A percentile compares a stretch with the other conserved stretches of the same genome.
phyloP scores from a whole-genome alignment of 169 alveolate species.

The Sarcocystis neurona region DNA sequence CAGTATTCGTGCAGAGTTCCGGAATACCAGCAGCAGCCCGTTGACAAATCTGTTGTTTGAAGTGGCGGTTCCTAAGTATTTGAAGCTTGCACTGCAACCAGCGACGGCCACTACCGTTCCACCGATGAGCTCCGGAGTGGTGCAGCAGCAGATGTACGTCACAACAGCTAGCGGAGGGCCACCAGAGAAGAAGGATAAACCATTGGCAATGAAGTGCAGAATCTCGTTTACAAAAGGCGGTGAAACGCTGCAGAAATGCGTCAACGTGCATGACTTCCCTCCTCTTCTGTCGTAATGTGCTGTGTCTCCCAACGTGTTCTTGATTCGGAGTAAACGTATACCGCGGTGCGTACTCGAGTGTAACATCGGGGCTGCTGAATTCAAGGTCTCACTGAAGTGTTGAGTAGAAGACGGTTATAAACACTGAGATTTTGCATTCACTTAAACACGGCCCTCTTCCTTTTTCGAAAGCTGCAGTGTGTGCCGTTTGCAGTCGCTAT shows the following conservation, averaged over 20 bases:
- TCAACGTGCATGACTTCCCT: conserved; percentile 50
- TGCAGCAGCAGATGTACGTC: conserved; percentile 52
- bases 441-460: neutral
- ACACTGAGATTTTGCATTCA: neutral
- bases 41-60: conserved; percentile 32
- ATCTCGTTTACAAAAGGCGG: conserved; percentile 49
- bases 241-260: conserved; percentile 20
- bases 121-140: conserved; percentile 42
- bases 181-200: conserved; percentile 23
- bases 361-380: neutral
- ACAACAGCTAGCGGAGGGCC: conserved; percentile 25
- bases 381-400: neutral
- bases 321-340: neutral
- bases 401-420: neutral
- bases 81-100: conserved; percentile 38
- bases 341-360: no score
- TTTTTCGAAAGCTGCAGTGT: neutral
- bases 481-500: no score
- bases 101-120: conserved; percentile 46
- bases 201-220: conserved; percentile 56
- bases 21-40: conserved; percentile 7
- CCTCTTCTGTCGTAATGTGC: neutral
- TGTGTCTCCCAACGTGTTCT: neutral
- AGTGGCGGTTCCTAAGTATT: conserved; percentile 50
- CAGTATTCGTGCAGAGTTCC: conserved; percentile 37